These are phyloP conservation scores for Schizophyllum amplum DNA, from an alignment of 1,284 basidiomycete genomes.

Conservation along the genomic window DNA sequence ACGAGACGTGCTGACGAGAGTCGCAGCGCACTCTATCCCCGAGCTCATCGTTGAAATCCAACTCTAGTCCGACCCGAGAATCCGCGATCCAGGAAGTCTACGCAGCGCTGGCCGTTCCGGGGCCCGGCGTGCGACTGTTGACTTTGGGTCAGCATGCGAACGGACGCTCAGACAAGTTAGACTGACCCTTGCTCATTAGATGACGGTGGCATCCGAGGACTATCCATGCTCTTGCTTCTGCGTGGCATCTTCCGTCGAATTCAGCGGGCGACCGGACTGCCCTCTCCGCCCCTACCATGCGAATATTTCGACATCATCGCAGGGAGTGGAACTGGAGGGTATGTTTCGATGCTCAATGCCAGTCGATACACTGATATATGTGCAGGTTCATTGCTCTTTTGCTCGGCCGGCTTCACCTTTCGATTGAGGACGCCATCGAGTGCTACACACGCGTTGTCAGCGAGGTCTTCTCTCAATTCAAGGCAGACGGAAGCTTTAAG, in stretches of 20 bases:
- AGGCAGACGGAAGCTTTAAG: background rate
- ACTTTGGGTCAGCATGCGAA: too few species aligned
- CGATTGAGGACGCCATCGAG: background rate
- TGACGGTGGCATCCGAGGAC: background rate
- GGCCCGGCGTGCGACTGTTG: background rate
- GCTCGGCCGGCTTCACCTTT: background rate
- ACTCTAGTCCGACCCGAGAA: background rate
- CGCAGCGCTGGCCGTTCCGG: background rate
- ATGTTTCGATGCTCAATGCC: background rate
- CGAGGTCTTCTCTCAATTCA: background rate
- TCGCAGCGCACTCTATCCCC: background rate
- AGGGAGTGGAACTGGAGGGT: background rate
- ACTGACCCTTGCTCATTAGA: too few species aligned
- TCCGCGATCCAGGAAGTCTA: background rate
- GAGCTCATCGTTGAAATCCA: background rate
- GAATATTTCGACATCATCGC: background rate
- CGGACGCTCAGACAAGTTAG: too few species aligned
- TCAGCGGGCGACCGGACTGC: background rate
- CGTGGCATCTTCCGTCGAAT: background rate
- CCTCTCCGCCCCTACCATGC: background rate
- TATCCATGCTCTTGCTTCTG: background rate
- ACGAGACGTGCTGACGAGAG: too few species aligned
- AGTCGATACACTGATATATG: background rate
- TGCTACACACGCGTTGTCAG: background rate
- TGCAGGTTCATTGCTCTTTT: background rate